phyloP scores from a whole-genome alignment of 257 asterid species.

The Schizonepeta tenuifolia region DNA sequence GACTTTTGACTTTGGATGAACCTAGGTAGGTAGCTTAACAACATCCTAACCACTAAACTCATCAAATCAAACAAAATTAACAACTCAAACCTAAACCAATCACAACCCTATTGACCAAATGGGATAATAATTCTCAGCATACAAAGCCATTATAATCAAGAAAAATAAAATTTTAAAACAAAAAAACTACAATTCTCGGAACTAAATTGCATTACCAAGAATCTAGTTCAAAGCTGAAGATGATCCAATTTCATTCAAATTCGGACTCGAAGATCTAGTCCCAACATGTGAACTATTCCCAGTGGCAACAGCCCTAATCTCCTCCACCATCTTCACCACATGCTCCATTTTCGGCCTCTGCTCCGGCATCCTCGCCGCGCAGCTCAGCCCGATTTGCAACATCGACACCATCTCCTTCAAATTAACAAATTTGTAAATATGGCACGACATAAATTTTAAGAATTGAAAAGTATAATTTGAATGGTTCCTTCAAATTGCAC shows the following conservation, averaged over 20 bases:
- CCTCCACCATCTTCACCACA: conserved; percentile 67
- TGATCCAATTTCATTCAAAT: conserved; percentile 38
- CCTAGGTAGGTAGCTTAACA: conserved; percentile 29
- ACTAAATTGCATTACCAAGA: conserved; percentile 21
- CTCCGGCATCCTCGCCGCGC: conserved; percentile 61
- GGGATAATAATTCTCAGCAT: neutral
- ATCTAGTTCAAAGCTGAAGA: conserved; percentile 28
- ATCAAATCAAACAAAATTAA: conserved; percentile 27
- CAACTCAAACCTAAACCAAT: conserved; percentile 23
- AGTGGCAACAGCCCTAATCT: conserved; percentile 42
- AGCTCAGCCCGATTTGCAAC: conserved; percentile 68
- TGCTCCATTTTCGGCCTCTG: conserved; percentile 61
- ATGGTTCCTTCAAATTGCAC: no score
- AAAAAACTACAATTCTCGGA: conserved; percentile 11
- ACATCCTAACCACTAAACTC: conserved; percentile 12
- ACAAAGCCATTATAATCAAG: neutral
- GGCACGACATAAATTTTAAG: no score
- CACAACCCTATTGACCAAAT: conserved; percentile 20
- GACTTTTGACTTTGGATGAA: conserved; percentile 29
- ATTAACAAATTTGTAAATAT: no score
- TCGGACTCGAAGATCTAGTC: conserved; percentile 43
- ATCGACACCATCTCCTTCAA: conserved; percentile 69
- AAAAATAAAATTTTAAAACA: neutral
- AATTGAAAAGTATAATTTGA: no score
- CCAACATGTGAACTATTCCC: conserved; percentile 40